These are phyloP conservation scores for Syzygium jambos DNA, from an alignment of 345 rosid genomes.

Conservation along the genomic window DNA sequence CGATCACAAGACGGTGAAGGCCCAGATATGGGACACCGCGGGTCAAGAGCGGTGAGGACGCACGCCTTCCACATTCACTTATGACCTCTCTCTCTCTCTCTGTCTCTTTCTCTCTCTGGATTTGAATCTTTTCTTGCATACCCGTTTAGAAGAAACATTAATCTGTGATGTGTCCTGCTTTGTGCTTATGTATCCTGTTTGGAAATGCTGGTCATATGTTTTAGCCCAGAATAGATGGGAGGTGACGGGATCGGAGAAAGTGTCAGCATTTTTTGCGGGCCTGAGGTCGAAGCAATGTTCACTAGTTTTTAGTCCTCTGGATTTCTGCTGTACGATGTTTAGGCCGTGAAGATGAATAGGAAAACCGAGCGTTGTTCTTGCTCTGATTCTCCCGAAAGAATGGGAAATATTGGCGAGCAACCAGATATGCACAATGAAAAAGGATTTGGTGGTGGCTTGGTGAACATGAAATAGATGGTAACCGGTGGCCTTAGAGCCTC, in stretches of 20 bases:
- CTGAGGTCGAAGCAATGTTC: not conserved
- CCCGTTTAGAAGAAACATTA: not conserved
- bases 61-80: not conserved
- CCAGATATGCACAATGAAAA: not conserved
- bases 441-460: not conserved
- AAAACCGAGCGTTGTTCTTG: not conserved
- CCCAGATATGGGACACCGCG: slow-evolving; percentile 93
- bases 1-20: slow-evolving; percentile 72
- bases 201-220: not conserved
- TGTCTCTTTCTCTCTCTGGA: not conserved
- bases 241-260: not conserved
- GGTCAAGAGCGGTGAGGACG: slow-evolving; percentile 64
- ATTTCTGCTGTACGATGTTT: not conserved
- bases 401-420: not conserved
- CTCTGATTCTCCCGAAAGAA: not conserved
- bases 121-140: not conserved
- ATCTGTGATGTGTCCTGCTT: not conserved
- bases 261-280: not conserved
- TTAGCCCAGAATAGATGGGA: not conserved
- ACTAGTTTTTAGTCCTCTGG: not conserved
- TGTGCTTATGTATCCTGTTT: not conserved
- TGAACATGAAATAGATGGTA: not conserved
- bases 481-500: not conserved
- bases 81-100: not conserved
- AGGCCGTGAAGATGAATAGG: not conserved